A percentile compares a stretch with the other conserved stretches of the same genome.
phyloP scores from a whole-genome alignment of 2,329 filamentous ascomycete species.

The Knufia petricola region DNA sequence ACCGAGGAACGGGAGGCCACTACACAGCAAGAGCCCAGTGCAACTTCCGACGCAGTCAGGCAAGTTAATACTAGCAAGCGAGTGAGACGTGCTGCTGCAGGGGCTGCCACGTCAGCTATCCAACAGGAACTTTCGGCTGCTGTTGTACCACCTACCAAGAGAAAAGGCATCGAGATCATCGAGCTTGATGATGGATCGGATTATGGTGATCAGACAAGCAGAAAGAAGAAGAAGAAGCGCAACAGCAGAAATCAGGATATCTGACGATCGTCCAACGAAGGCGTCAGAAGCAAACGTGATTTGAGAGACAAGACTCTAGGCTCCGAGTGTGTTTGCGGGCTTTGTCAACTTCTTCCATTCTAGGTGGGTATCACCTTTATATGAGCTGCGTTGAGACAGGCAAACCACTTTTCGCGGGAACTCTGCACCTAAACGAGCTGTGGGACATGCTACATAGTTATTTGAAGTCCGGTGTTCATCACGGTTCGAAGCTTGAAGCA shows the following conservation, averaged over 20 bases:
- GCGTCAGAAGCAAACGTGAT: too few species aligned
- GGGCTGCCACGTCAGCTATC: neutral
- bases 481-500: too few species aligned
- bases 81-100: neutral
- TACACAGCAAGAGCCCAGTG: neutral
- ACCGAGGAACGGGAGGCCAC: neutral
- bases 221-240: neutral
- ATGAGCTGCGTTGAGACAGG: too few species aligned
- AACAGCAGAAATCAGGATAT: neutral
- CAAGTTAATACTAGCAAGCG: neutral
- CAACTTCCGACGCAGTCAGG: neutral
- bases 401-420: too few species aligned
- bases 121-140: neutral
- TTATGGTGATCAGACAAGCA: neutral
- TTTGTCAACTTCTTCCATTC: too few species aligned
- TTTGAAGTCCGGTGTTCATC: too few species aligned
- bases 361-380: too few species aligned
- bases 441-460: too few species aligned
- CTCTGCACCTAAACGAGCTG: too few species aligned
- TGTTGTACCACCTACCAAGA: neutral
- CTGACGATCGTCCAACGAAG: too few species aligned
- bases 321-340: too few species aligned
- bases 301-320: too few species aligned
- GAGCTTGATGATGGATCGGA: neutral
- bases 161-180: neutral